Evolutionary conservation across 805 yeast genomes (phyloP).

Genomic region (Pichia thaimueangensis): DNA sequence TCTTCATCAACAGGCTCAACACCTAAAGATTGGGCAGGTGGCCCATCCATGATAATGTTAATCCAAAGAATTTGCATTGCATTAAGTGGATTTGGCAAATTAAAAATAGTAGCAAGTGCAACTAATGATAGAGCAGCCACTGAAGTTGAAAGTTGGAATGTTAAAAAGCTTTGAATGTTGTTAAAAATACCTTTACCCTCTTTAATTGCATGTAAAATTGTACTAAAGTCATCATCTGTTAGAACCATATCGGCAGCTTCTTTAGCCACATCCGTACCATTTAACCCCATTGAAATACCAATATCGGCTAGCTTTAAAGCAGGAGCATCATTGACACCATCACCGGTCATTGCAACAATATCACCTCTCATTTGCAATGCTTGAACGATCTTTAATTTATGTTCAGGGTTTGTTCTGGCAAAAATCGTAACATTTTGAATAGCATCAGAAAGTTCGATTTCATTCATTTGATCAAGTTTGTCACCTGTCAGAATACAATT

Average conservation of each 20-base stretch:
- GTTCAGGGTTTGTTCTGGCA: conserved; percentile 95
- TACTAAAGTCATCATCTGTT: conserved; percentile 94
- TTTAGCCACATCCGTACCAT: conserved; percentile 97
- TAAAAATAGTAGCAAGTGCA: conserved; percentile 80
- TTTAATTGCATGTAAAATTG: conserved; percentile 87
- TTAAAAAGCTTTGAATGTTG: conserved; percentile 89
- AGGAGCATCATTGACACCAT: conserved; percentile 98
- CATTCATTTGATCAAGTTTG: conserved; percentile 66
- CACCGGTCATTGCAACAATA: conserved; percentile 99
- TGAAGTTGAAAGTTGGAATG: conserved; percentile 93
- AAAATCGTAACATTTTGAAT: conserved; percentile 81
- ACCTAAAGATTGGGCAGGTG: conserved; percentile 96
- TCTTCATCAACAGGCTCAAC: conserved; percentile 96
- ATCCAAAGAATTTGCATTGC: conserved; percentile 99
- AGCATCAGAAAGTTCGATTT: conserved; percentile 64
- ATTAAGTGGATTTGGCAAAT: conserved; percentile 87
- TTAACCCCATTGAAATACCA: conserved; percentile 88
- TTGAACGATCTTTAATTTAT: conserved; percentile 81
- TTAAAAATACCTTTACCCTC: conserved; percentile 97
- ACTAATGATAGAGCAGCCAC: conserved; percentile 90
- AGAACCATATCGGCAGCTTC: conserved; percentile 98
- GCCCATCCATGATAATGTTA: conserved; percentile 97
- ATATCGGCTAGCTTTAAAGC: conserved; percentile 93
- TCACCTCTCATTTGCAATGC: conserved; percentile 89
- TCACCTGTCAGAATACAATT: conserved; percentile 80